Evolutionary conservation across 2,329 filamentous ascomycete genomes (phyloP).

Genomic region (Trichoderma atroviride): DNA sequence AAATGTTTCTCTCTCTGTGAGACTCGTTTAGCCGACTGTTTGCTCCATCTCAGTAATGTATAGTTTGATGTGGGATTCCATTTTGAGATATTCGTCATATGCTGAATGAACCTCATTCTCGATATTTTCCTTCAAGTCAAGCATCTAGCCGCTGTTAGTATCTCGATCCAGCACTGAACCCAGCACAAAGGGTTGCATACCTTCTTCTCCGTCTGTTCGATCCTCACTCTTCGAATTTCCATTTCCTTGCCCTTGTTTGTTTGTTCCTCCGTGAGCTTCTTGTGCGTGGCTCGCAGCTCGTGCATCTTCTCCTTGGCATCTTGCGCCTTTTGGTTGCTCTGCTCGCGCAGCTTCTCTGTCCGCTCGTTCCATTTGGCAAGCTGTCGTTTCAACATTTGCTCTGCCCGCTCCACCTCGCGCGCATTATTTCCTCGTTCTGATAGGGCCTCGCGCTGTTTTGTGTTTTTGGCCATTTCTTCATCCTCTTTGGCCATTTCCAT

Average conservation of each 20-base stretch:
- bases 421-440: constrained; percentile 87
- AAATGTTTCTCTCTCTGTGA: not conserved
- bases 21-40: constrained; percentile 55
- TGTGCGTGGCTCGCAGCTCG: constrained; percentile 78
- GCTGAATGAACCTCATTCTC: constrained; percentile 90
- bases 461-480: constrained; percentile 79
- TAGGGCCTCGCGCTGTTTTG: constrained; percentile 81
- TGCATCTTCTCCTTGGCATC: constrained; percentile 89
- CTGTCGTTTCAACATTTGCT: constrained; percentile 81
- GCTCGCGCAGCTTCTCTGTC: constrained; percentile 79
- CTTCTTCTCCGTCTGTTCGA: constrained; percentile 99
- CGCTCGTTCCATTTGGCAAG: constrained; percentile 83
- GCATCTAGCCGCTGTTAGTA: constrained; percentile 67
- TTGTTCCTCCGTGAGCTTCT: constrained; percentile 79
- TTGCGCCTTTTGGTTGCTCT: constrained; percentile 78
- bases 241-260: constrained; percentile 87
- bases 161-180: not conserved
- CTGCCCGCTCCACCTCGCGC: constrained; percentile 85
- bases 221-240: constrained; percentile 86
- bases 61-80: constrained; percentile 94
- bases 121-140: constrained; percentile 95
- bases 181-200: constrained; percentile 48
- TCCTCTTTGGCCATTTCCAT: constrained; percentile 88
- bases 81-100: constrained; percentile 93
- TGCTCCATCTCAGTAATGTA: constrained; percentile 99